Evolutionary conservation across 352 stramenopile genomes (phyloP).

Genomic region (Phytophthora boehmeriae): DNA sequence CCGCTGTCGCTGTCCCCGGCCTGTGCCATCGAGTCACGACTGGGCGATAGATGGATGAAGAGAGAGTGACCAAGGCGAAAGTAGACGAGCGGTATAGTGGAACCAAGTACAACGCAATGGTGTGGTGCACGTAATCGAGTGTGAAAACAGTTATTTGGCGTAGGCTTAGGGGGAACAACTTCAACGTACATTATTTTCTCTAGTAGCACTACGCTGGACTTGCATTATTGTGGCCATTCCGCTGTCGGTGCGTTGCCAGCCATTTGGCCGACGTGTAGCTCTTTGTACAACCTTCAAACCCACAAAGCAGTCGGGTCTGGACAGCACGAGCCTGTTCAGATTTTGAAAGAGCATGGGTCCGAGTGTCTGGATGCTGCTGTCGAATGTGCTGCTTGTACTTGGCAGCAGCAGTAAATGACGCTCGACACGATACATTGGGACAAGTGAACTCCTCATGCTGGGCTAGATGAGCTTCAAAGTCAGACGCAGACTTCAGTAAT

Average conservation of each 20-base stretch:
- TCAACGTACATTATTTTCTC: constrained; percentile 2
- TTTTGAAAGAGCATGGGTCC: not conserved
- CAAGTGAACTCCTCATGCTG: constrained; percentile 42
- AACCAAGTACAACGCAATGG: not conserved
- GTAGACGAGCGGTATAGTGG: not conserved
- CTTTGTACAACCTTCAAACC: constrained; percentile 36
- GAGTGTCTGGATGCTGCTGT: constrained; percentile 11
- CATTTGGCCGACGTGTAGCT: constrained; percentile 48
- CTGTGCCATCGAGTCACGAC: constrained; percentile 24
- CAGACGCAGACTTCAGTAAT: constrained; percentile 28
- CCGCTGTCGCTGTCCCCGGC: constrained; percentile 16
- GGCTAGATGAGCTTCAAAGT: constrained; percentile 28
- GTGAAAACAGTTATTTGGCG: not conserved
- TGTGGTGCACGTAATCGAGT: not conserved
- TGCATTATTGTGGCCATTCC: constrained; percentile 9
- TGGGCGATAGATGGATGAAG: constrained; percentile 12
- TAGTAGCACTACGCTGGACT: not conserved
- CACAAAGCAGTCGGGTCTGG: constrained; percentile 26
- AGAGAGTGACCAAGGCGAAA: constrained; percentile 4
- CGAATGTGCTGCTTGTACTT: constrained; percentile 41
- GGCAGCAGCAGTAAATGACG: constrained; percentile 29
- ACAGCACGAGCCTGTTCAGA: not conserved
- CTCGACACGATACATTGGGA: constrained; percentile 26
- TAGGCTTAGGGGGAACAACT: not conserved
- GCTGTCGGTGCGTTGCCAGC: constrained; percentile 38